A percentile compares a stretch with the other conserved stretches of the same genome.
Conservation (phyloP, 1,139 yeast genomes). For the Hemisphaericaspora xylanilytica region DNA sequence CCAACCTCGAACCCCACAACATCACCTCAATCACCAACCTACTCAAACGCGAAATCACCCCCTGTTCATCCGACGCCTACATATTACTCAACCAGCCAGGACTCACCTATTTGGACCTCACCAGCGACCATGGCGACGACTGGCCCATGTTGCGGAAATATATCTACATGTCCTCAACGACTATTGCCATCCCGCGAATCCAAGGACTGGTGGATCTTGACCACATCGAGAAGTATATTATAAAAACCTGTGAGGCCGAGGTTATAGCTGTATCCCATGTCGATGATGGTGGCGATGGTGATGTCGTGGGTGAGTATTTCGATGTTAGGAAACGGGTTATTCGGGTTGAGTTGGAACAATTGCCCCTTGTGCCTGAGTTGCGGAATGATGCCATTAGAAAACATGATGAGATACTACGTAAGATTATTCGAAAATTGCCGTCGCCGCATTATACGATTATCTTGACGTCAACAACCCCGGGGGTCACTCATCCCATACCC, state of each 20-base stretch:
- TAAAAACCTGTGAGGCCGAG: constrained; percentile 49
- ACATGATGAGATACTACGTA: constrained; percentile 53
- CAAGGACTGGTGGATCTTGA: constrained; percentile 45
- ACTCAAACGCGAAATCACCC: constrained; percentile 48
- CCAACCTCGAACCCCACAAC: constrained; percentile 19
- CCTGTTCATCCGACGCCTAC: constrained; percentile 71
- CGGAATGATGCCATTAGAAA: constrained; percentile 15
- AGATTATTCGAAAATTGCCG: constrained; percentile 61
- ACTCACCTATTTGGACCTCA: constrained; percentile 54
- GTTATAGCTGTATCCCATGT: constrained; percentile 35
- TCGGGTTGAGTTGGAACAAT: constrained; percentile 47
- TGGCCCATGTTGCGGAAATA: constrained; percentile 59
- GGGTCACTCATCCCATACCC: constrained; percentile 34
- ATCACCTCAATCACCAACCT: constrained; percentile 39
- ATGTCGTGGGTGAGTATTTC: constrained; percentile 44
- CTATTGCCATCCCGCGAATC: constrained; percentile 59
- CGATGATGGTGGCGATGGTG: constrained; percentile 43
- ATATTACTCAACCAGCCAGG: constrained; percentile 73
- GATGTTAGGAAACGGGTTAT: constrained; percentile 65
- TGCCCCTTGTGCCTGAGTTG: constrained; percentile 32
- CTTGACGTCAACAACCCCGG: constrained; percentile 33
- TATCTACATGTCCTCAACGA: constrained; percentile 59
- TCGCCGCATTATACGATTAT: constrained; percentile 61
- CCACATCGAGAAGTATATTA: constrained; percentile 41
- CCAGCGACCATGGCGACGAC: constrained; percentile 30